phyloP scores from a whole-genome alignment of 768 basidiomycete genomes.

The Trametes cinnabarina region DNA sequence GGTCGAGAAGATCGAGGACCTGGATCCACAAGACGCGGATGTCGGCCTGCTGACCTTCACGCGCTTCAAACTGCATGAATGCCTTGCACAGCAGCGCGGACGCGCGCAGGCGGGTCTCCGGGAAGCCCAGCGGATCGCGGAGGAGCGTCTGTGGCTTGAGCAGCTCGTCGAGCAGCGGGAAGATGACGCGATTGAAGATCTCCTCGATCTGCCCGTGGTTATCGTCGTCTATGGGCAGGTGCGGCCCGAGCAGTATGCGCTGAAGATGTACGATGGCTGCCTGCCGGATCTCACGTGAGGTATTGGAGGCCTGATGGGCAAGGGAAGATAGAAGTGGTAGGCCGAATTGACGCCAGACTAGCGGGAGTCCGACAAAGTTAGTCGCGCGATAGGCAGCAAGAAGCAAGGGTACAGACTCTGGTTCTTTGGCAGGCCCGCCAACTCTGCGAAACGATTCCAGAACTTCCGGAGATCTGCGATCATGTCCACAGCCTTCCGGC shows the following conservation, averaged over 20 bases:
- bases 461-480: conserved; percentile 70
- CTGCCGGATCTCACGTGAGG: conserved; percentile 82
- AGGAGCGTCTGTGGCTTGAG: conserved; percentile 78
- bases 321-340: conserved; percentile 73
- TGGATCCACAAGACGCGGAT: conserved; percentile 82
- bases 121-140: conserved; percentile 82
- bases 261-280: conserved; percentile 42
- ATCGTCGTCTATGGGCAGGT: conserved; percentile 57
- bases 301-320: conserved; percentile 78
- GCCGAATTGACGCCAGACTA: conserved; percentile 74
- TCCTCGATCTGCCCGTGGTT: conserved; percentile 69
- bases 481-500: conserved; percentile 78
- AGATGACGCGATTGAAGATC: conserved; percentile 85
- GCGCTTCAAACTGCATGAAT: conserved; percentile 90
- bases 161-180: conserved; percentile 89
- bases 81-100: conserved; percentile 91
- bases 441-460: conserved; percentile 57
- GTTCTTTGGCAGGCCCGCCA: conserved; percentile 32
- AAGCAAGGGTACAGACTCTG: conserved; percentile 37
- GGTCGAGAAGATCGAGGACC: conserved; percentile 84
- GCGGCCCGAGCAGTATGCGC: conserved; percentile 77
- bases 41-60: conserved; percentile 62
- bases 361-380: not conserved
- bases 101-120: conserved; percentile 85
- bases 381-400: not conserved